phyloP scores from a whole-genome alignment of 2,329 filamentous ascomycete genomes.

The Tolypocladium nubicola region DNA sequence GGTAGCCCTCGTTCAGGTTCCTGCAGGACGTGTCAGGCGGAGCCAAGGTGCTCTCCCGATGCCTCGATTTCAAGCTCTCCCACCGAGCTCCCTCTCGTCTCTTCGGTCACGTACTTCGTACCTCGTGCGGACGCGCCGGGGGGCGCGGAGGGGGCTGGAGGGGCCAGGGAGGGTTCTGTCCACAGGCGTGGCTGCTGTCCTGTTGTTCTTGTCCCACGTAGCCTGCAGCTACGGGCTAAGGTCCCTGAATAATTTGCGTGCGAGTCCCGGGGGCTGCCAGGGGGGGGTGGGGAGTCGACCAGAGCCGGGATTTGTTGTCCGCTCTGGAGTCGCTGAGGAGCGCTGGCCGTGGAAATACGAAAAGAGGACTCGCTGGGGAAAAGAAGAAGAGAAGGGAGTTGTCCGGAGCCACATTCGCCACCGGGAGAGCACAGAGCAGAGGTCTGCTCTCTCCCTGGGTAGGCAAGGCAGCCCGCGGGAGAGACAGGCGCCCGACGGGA shows the following conservation, averaged over 20 bases:
- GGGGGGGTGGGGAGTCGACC: background rate
- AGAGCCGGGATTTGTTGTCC: background rate
- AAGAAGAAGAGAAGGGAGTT: no score
- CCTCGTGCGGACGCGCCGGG: background rate
- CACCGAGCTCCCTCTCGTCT: background rate
- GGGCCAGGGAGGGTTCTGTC: background rate
- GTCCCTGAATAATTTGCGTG: background rate
- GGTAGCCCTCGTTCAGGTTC: background rate
- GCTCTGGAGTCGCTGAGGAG: background rate
- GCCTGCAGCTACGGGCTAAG: background rate
- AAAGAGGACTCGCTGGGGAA: background rate
- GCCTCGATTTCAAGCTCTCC: background rate
- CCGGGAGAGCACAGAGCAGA: background rate
- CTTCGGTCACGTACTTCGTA: background rate
- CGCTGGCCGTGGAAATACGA: background rate
- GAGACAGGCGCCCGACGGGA: background rate
- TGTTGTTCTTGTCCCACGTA: background rate
- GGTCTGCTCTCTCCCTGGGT: background rate
- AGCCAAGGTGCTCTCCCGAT: background rate
- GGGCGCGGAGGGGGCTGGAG: background rate
- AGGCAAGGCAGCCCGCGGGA: background rate
- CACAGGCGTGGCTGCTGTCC: background rate
- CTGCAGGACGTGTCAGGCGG: background rate
- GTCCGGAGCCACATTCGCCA: background rate
- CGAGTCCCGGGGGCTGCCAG: background rate